Conservation (phyloP, 2,329 filamentous ascomycete species). For the Celoporthe dispersa region DNA sequence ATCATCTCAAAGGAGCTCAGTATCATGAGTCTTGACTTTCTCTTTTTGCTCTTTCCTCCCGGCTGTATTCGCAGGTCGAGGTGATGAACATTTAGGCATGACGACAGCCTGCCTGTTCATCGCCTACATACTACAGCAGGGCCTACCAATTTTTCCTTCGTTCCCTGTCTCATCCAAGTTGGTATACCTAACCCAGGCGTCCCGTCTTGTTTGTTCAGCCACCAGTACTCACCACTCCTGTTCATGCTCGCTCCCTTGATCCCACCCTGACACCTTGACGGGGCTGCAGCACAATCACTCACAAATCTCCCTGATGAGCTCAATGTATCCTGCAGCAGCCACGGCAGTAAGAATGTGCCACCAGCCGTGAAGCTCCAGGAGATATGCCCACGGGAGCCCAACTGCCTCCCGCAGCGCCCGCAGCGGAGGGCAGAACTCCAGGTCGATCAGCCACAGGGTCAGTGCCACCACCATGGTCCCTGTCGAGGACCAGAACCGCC, state of each 20-base stretch:
- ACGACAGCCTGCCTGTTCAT: background rate
- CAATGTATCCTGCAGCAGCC: conserved; percentile 51
- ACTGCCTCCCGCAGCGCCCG: conserved; percentile 48
- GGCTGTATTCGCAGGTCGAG: background rate
- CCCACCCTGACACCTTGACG: no score
- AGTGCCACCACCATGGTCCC: conserved; percentile 50
- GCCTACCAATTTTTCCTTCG: no score
- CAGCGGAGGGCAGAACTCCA: conserved; percentile 54
- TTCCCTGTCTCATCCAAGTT: no score
- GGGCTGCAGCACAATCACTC: background rate
- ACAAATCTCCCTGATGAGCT: conserved; percentile 38
- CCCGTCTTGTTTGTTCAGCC: background rate
- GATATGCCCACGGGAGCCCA: conserved; percentile 59
- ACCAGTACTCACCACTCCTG: background rate
- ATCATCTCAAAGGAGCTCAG: background rate
- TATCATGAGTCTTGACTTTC: background rate
- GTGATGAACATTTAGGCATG: background rate
- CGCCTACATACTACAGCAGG: no score
- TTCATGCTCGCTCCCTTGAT: background rate
- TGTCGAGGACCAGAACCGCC: conserved; percentile 37
- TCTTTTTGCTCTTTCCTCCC: background rate
- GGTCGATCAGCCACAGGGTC: conserved; percentile 61
- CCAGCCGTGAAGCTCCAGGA: conserved; percentile 66
- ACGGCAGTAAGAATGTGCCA: conserved; percentile 66
- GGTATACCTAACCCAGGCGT: no score